Base-by-base conservation (phyloP, 2,329 filamentous ascomycete species). In the Fusarium verticillioides region DNA sequence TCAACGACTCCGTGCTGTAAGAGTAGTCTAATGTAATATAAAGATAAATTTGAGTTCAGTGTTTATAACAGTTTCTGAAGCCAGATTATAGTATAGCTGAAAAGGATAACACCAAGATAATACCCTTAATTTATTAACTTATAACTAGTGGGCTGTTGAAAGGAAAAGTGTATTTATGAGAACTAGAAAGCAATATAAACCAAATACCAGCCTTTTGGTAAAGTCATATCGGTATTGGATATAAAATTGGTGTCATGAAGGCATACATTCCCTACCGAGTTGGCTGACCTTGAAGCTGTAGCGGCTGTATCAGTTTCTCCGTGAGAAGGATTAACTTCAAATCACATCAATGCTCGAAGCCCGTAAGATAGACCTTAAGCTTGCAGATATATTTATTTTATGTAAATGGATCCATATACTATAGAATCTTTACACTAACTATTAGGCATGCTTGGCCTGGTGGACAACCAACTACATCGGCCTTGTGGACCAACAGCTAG, bases 361-460 rank as follows among this genome's bases (percentile, higher is more conserved):
- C 3, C 7, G 11, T 13, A 23, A 9, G 21, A 23, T 2, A 13
- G 19, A 13, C 5, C 30, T 34, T 19, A 4, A 9, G 47, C 16
- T 12, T 15, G 30, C 2, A 50, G 8, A 11, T 19, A 21, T 6
- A 19, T 15, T 15, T 10, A 4, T 4, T 3, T 23, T 15, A 23
- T 13, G 4, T 4, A 19, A 13, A 50, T 7, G 7, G 10, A 5
- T 23, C 13, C 6, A 5, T 26, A 3, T 16, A 7, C 7, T 4
- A 2, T 28, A 11, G 3, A 15, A 26, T 9, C 0, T 7, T 26
- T 18, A 4, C 4, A 11, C 9, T 0, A 11, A 39, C 7, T n/a
- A 21, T 11, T 16, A 4, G 6, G 19, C 19, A 12, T 11, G 15
- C 16, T 39, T 11, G 12, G 9, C 7, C 16, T 21, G 23, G 2